Evolutionary conservation across 2,329 filamentous ascomycete species (phyloP).

Genomic region (Sclerotinia trifoliorum): DNA sequence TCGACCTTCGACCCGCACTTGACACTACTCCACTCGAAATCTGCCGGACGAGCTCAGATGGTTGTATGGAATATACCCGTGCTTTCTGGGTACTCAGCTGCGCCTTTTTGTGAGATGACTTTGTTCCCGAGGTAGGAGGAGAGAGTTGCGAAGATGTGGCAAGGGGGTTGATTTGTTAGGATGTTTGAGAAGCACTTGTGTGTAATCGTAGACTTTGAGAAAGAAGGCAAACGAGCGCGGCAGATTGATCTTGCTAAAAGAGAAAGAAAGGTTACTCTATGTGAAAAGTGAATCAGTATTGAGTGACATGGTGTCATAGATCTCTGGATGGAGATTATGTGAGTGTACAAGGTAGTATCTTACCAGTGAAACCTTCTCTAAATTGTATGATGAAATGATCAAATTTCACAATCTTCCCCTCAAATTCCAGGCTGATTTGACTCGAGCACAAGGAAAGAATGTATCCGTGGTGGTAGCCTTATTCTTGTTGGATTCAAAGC

Average conservation of each 20-base stretch:
- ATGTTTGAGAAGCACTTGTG: background rate
- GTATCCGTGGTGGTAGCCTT: constrained; percentile 5
- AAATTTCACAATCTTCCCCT: background rate
- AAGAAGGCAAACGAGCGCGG: constrained; percentile 1
- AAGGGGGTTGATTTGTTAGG: background rate
- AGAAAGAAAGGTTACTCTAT: background rate
- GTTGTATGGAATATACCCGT: constrained; percentile 9
- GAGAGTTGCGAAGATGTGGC: background rate
- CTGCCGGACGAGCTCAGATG: background rate
- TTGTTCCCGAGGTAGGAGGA: background rate
- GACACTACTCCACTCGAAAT: constrained; percentile 13
- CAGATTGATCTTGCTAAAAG: background rate
- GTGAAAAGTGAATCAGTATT: constrained; percentile 17
- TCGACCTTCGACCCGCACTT: constrained; percentile 14
- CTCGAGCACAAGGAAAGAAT: background rate
- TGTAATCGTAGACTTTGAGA: background rate
- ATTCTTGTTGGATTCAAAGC: constrained; percentile 12
- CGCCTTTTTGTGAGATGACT: background rate
- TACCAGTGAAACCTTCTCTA: constrained; percentile 14
- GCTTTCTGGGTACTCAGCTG: background rate
- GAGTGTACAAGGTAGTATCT: constrained; percentile 14
- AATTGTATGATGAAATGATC: constrained; percentile 7
- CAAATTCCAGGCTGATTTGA: background rate
- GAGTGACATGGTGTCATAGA: background rate
- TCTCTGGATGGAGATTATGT: background rate